Base-by-base conservation (phyloP, 371 early-diverging fungal genomes). In the Furculomyces boomerangus region DNA sequence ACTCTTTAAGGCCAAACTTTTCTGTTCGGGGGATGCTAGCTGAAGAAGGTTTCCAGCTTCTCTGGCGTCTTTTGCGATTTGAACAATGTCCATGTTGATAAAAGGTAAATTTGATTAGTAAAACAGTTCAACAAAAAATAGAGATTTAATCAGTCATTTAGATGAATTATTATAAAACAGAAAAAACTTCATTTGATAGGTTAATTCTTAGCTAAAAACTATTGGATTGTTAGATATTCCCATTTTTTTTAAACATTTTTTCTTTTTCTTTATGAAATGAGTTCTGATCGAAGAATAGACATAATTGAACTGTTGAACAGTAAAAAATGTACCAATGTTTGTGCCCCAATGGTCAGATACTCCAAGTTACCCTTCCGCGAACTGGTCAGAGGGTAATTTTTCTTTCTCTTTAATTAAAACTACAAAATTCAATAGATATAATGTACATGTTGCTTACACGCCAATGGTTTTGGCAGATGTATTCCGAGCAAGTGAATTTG, bases 401-500 rank as follows among this genome's bases (percentile, higher is more conserved):
- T 1, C 25, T 30, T 8, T n/a, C 30, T 45, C n/a, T 54, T 14
- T 25, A 20, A 32, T 22, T 27, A 16, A 24, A n/a, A n/a, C n/a
- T n/a, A n/a, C n/a, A n/a, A n/a, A n/a, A n/a, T 50, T 51, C 57
- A 44, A 52, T 55, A 80, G 82, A 48, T 95, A 93, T 76, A 86
- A 83, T 55, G 84, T 84, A 26, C 90, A 96, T 66, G 70, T 97
- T n/a, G 81, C 82, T 0, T 97, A 90, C 61, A 95, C 97, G 0
- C 97, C 98, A 28, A 98, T 98, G 98, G 93, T 96, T 48, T 73
- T 97, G 14, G 87, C 97, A 20, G 89, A 90, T 60, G 89, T 88
- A 0, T 98, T 94, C 71, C 76, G 80, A 50, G 75, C 78, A 26
- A 88, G 89, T 27, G 74, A 77, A 30, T 76, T 81, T 57, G 81